These are phyloP conservation scores for Albophoma yamanashiensis DNA, from an alignment of 2,329 filamentous ascomycete genomes.

Conservation along the genomic window DNA sequence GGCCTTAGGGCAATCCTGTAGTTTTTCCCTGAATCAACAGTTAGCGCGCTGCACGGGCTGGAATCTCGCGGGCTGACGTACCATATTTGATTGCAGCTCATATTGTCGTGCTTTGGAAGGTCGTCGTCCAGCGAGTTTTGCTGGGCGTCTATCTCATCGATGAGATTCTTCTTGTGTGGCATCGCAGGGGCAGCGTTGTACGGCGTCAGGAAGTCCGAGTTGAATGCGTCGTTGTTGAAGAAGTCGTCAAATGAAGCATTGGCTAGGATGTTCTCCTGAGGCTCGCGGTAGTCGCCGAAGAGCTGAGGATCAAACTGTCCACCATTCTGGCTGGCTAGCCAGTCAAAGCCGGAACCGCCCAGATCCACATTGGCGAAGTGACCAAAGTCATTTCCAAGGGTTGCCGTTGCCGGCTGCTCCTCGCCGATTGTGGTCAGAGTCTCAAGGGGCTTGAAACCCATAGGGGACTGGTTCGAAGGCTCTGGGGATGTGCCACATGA, in stretches of 20 bases:
- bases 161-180: conserved; percentile 54
- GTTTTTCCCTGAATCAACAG: conserved; percentile 60
- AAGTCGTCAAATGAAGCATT: conserved; percentile 62
- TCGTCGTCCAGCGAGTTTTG: conserved; percentile 63
- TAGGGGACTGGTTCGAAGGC: conserved; percentile 60
- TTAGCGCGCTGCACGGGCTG: conserved; percentile 24
- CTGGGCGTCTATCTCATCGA: conserved; percentile 66
- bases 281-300: conserved; percentile 86
- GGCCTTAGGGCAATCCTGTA: conserved; percentile 79
- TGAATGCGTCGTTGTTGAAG: conserved; percentile 67
- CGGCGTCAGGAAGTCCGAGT: conserved; percentile 70
- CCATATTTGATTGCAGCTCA: conserved; percentile 91
- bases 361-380: conserved; percentile 25
- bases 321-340: conserved; percentile 69
- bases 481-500: conserved; percentile 72
- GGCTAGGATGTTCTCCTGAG: conserved; percentile 67
- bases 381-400: conserved; percentile 20
- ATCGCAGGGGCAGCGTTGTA: conserved; percentile 50
- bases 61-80: conserved; percentile 36
- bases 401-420: conserved; percentile 39
- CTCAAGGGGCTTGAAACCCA: conserved; percentile 52
- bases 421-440: conserved; percentile 55
- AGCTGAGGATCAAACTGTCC: conserved; percentile 85
- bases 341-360: conserved; percentile 53
- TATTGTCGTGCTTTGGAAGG: conserved; percentile 42